phyloP scores from a whole-genome alignment of 768 basidiomycete genomes.

The Gloeopeniophorella convolvens region DNA sequence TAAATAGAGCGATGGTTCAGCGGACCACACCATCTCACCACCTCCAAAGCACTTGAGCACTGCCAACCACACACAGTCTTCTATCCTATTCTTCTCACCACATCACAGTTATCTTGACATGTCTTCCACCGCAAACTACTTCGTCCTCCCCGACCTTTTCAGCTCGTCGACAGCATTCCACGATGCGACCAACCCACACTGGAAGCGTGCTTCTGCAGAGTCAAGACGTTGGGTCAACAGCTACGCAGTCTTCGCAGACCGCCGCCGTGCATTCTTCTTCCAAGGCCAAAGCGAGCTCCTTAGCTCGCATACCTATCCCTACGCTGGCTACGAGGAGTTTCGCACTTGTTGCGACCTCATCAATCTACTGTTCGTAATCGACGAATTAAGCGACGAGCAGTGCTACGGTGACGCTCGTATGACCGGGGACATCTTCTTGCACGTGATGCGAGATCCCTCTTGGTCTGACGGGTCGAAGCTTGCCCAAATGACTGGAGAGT shows the following conservation, averaged over 20 bases:
- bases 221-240: slow-evolving; percentile 59
- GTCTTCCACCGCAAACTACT: slow-evolving; percentile 21
- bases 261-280: slow-evolving; percentile 58
- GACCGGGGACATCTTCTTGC: slow-evolving; percentile 47
- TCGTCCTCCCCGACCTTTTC: slow-evolving; percentile 53
- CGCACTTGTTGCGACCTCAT: slow-evolving; percentile 59
- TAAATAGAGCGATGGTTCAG: slow-evolving; percentile 5
- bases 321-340: slow-evolving; percentile 49
- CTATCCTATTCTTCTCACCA: background rate
- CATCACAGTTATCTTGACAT: slow-evolving; percentile 2
- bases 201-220: slow-evolving; percentile 46
- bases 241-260: slow-evolving; percentile 50
- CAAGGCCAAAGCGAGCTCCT: slow-evolving; percentile 56
- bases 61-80: background rate
- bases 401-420: slow-evolving; percentile 45
- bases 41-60: background rate
- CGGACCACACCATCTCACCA: background rate
- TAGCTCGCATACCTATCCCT: slow-evolving; percentile 55
- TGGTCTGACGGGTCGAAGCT: slow-evolving; percentile 54
- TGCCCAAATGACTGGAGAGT: slow-evolving; percentile 58
- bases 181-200: slow-evolving; percentile 50
- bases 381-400: slow-evolving; percentile 66
- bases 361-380: slow-evolving; percentile 59
- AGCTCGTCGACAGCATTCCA: slow-evolving; percentile 35
- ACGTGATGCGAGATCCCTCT: slow-evolving; percentile 43